phyloP scores from a whole-genome alignment of 2,329 filamentous ascomycete species.

The Mycosphaerelloides madeirae region DNA sequence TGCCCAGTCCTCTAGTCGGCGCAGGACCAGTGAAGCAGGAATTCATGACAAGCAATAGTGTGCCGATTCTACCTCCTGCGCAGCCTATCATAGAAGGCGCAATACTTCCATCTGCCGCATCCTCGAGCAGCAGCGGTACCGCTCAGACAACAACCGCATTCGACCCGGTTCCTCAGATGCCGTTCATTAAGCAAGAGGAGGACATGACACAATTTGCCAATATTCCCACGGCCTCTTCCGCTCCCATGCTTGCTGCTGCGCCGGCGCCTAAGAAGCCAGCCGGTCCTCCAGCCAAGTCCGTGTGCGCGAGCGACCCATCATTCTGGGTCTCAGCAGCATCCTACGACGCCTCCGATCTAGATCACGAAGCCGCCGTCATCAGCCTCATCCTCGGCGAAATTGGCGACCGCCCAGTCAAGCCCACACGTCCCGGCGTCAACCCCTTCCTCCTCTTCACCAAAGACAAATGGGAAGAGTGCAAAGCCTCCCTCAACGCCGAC shows the following conservation, averaged over 20 bases:
- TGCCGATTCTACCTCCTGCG: background rate
- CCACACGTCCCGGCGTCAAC: constrained; percentile 70
- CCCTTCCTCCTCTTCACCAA: constrained; percentile 89
- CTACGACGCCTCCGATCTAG: constrained; percentile 36
- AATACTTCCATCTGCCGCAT: too few relatives aligned
- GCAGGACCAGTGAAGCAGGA: constrained; percentile 44
- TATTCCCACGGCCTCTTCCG: constrained; percentile 3
- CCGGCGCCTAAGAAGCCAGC: constrained; percentile 11
- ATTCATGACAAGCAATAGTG: background rate
- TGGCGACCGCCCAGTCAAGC: constrained; percentile 69
- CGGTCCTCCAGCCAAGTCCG: constrained; percentile 25
- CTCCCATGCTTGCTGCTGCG: background rate
- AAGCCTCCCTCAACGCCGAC: constrained; percentile 56
- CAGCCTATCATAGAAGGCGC: background rate
- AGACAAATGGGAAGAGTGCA: constrained; percentile 59
- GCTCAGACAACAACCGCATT: too few relatives aligned
- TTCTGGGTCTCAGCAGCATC: constrained; percentile 28
- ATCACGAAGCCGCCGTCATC: constrained; percentile 56
- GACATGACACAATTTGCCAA: constrained; percentile 1
- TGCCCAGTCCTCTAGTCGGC: constrained; percentile 70
- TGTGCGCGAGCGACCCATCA: constrained; percentile 29
- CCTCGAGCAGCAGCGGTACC: too few relatives aligned
- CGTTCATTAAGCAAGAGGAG: constrained; percentile 27
- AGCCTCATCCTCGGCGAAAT: constrained; percentile 56
- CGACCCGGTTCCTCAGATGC: too few relatives aligned